Evolutionary conservation across 208 protist genomes (phyloP).

Genomic region (Trypanosoma platydactyli): DNA sequence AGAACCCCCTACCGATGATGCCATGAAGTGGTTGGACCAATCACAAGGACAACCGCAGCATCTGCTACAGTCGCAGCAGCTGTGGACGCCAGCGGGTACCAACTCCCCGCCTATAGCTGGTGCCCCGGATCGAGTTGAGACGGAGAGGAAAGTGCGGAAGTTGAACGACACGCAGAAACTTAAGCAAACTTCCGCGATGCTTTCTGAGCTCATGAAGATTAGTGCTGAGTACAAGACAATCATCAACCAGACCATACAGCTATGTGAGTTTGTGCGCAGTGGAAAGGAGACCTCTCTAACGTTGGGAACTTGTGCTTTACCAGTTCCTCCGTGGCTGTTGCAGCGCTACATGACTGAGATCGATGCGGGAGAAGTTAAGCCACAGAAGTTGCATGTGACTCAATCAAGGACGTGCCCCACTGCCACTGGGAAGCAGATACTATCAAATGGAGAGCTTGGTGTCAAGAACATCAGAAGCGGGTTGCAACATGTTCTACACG

Average conservation of each 20-base stretch:
- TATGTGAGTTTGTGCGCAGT: conserved; percentile 41
- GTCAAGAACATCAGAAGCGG: not conserved
- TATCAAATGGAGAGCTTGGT: not conserved
- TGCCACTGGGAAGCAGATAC: not conserved
- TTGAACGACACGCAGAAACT: conserved; percentile 2
- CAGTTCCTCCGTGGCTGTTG: conserved; percentile 31
- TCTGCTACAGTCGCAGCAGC: not conserved
- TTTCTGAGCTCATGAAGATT: conserved; percentile 24
- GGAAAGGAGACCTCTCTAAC: conserved; percentile 13
- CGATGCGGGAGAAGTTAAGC: conserved; percentile 10
- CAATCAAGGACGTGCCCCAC: not conserved
- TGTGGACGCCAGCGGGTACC: not conserved
- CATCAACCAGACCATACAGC: conserved; percentile 40
- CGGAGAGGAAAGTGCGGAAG: not conserved
- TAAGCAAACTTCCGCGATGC: conserved; percentile 19
- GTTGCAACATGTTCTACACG: conserved; percentile 30
- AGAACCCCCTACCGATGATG: not conserved
- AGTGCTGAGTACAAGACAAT: conserved; percentile 34
- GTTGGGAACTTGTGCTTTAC: conserved; percentile 26
- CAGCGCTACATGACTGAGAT: conserved; percentile 20
- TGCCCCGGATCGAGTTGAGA: not conserved
- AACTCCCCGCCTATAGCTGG: not conserved
- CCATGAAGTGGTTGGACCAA: not conserved
- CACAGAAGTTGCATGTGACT: not conserved
- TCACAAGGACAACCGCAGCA: not conserved